Percentiles rank a stretch among this genome's conserved stretches.
phyloP scores from a whole-genome alignment of 148 eudicot species.

The Chenopodium quinoa region DNA sequence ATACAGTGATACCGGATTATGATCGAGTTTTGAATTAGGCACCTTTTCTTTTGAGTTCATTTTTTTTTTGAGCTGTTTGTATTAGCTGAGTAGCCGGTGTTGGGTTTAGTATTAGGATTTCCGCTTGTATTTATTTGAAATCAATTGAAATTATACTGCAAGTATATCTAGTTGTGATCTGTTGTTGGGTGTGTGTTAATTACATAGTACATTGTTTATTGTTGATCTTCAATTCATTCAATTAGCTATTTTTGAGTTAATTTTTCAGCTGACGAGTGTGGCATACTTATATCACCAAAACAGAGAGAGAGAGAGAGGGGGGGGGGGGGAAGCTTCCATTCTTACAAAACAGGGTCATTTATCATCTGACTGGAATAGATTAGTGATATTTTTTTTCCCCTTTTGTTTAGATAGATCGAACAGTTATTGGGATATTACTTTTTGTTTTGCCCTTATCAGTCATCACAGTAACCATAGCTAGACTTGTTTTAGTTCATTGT shows the following conservation, averaged over 20 bases:
- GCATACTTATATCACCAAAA: no score
- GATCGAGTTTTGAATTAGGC: background rate
- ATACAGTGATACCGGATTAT: background rate
- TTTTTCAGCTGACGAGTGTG: background rate
- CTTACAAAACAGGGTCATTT: no score
- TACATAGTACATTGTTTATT: background rate
- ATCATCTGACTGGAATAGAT: background rate
- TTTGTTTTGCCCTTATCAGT: background rate
- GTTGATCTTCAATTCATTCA: background rate
- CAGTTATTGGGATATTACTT: background rate
- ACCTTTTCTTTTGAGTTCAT: background rate
- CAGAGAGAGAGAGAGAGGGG: no score
- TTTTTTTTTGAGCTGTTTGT: conserved; percentile 1
- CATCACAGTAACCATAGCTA: background rate
- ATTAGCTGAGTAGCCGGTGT: background rate
- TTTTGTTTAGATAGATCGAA: background rate
- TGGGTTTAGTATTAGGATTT: background rate
- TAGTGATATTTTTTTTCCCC: background rate
- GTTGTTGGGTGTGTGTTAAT: background rate
- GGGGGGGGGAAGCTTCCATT: no score
- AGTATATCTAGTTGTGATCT: conserved; percentile 14
- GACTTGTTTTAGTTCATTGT: background rate
- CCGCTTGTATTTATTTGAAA: background rate
- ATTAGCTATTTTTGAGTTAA: background rate
- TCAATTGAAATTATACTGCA: background rate